Base-by-base conservation (phyloP, 108 stramenopile species). In the Aurantiochytrium sp. region DNA sequence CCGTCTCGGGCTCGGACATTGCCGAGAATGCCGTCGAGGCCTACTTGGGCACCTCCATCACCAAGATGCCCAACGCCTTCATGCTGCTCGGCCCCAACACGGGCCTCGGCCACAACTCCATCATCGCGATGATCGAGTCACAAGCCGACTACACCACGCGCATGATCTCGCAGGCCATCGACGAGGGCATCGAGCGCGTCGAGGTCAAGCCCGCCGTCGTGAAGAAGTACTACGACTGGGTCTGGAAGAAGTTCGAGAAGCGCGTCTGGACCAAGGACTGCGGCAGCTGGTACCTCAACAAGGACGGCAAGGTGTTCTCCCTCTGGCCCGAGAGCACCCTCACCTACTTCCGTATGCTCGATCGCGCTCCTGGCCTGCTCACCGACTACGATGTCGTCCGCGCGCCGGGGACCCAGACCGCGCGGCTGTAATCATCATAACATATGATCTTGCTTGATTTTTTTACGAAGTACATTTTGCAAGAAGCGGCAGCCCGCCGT, bases 221-320 rank as follows among this genome's bases (percentile, higher is more conserved):
- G 10, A 10, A 12, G 6, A 48, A 81, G 39, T 81, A 81, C 73
- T 81, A 81, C 2, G 42, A 81, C 42, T 81, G 73, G 73, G 73
- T 81, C 42, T 81, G 73, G 73, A 81, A 81, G 73, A 48, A 48
- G n/a, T 81, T 81, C 45, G 73, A 81, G n/a, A 81, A 81, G 42
- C 73, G 73, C 30, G 73, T 81, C 27, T 81, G 73, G 73, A 81
- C 39, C 39, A 41, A 81, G 27, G 73, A 48, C 39, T 81, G 73
- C 45, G 42, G 45, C 42, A 48, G 42, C 45, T 81, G 73, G 73
- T 81, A 81, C 45, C 39, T 48, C 6, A 81, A 81, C 45, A 48
- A 41, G 73, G 73, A 81, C 27, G 73, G 73, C 73, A 81, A 81
- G 45, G 27, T 48, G 19, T 81, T 81, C 32, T 41, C 73, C 8